Conservation (phyloP, 306 rosid genomes). For the Dicorynia guianensis region DNA sequence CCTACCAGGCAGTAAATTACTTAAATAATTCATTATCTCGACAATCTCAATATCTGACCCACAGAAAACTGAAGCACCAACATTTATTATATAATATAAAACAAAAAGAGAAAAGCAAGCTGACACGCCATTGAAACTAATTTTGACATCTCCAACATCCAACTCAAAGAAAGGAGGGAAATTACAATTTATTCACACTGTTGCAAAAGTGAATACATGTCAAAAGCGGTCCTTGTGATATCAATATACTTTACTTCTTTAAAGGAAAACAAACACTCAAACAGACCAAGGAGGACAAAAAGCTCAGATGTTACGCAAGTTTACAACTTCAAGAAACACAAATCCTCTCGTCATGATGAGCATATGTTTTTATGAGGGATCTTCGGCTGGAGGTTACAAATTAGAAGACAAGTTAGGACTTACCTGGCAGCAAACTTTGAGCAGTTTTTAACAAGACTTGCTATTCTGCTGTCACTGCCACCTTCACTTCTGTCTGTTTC, state of each 20-base stretch:
- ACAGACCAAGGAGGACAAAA: constrained; percentile 22
- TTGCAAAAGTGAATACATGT: constrained; percentile 5
- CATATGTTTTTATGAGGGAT: neutral
- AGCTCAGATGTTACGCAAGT: constrained; percentile 22
- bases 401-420: constrained; percentile 39
- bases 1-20: neutral
- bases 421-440: constrained; percentile 63
- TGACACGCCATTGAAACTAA: constrained; percentile 25
- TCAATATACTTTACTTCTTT: constrained; percentile 15
- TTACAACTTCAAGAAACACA: constrained; percentile 18
- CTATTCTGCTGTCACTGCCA: constrained; percentile 37
- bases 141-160: constrained; percentile 25
- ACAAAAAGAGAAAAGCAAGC: neutral
- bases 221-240: constrained; percentile 3
- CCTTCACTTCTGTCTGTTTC: constrained; percentile 40
- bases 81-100: neutral
- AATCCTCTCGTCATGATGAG: neutral
- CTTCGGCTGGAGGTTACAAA: neutral
- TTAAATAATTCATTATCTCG: constrained; percentile 26
- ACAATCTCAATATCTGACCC: constrained; percentile 15
- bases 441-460: constrained; percentile 48
- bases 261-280: constrained; percentile 28
- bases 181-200: constrained; percentile 20
- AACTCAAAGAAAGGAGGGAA: neutral
- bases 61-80: constrained; percentile 30